These are phyloP conservation scores for Apophysomyces sp. DNA, from an alignment of 371 early-diverging fungal species.

Conservation along the genomic window DNA sequence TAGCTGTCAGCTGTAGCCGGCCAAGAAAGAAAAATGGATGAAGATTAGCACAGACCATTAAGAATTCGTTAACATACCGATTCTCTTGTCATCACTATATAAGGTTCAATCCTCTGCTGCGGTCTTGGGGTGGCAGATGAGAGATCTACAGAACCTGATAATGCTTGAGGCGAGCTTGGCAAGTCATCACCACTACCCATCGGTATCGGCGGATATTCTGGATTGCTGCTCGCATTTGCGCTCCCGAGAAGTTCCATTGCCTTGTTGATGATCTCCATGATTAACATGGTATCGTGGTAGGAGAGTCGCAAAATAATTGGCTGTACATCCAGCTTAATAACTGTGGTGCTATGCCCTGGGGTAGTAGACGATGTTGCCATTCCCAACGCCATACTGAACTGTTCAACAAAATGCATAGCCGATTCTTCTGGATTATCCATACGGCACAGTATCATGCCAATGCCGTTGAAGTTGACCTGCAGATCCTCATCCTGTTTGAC, in stretches of 20 bases:
- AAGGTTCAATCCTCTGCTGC: slow-evolving; percentile 31
- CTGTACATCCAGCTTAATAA: slow-evolving; percentile 62
- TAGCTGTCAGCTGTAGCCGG: slow-evolving; percentile 34
- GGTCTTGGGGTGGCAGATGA: neutral
- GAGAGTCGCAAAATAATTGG: slow-evolving; percentile 69
- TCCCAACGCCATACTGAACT: slow-evolving; percentile 69
- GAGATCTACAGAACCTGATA: neutral
- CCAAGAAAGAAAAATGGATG: neutral
- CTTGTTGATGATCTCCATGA: slow-evolving; percentile 79
- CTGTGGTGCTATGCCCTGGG: slow-evolving; percentile 55
- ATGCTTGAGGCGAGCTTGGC: neutral
- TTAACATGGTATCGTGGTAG: slow-evolving; percentile 83
- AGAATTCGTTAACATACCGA: slow-evolving; percentile 23
- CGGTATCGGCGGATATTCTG: slow-evolving; percentile 7
- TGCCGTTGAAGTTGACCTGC: slow-evolving; percentile 66
- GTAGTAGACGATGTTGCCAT: slow-evolving; percentile 59
- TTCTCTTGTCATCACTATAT: slow-evolving; percentile 49
- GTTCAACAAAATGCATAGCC: slow-evolving; percentile 78
- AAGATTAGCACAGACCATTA: neutral
- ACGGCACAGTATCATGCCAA: slow-evolving; percentile 88
- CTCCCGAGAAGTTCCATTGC: slow-evolving; percentile 58
- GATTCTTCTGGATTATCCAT: slow-evolving; percentile 81
- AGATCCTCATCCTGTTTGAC: slow-evolving; percentile 67
- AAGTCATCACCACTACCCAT: neutral
- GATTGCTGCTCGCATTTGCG: neutral